Conservation (phyloP, 129 eudicot genomes). For the Deinandra increscens region DNA sequence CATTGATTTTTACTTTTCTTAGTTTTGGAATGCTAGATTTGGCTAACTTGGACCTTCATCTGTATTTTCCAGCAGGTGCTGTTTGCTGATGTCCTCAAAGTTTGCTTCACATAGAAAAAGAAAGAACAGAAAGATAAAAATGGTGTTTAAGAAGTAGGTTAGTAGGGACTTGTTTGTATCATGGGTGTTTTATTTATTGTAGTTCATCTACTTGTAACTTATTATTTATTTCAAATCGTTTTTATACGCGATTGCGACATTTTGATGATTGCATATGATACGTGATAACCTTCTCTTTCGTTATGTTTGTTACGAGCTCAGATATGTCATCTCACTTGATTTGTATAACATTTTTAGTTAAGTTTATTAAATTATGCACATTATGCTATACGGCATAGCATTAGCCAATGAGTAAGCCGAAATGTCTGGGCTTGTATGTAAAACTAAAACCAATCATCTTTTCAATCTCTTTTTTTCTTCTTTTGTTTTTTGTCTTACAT, state of each 20-base stretch:
- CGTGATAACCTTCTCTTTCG: not conserved
- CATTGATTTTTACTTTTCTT: not conserved
- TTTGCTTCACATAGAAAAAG: constrained; percentile 30
- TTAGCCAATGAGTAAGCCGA: too few species aligned
- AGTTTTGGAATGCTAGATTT: too few species aligned
- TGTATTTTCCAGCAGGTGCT: constrained; percentile 5
- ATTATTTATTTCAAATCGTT: constrained; percentile 24
- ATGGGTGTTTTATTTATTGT: constrained; percentile 29
- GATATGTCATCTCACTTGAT: not conserved
- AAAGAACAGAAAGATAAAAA: constrained; percentile 12
- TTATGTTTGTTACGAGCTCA: not conserved
- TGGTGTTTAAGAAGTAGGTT: constrained; percentile 28
- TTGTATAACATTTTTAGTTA: too few species aligned
- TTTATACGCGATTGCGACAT: constrained; percentile 7
- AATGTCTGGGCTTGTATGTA: too few species aligned
- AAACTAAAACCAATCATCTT: too few species aligned
- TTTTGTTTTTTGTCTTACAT: too few species aligned
- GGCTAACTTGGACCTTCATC: too few species aligned
- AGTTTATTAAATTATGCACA: too few species aligned
- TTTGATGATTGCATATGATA: constrained; percentile 19
- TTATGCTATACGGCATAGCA: too few species aligned
- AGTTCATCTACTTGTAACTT: constrained; percentile 29
- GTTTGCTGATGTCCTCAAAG: constrained; percentile 22
- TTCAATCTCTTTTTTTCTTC: too few species aligned
- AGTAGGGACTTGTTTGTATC: constrained; percentile 34